Evolutionary conservation across 2,329 filamentous ascomycete species (phyloP).

Genomic region (Claviceps sp.): DNA sequence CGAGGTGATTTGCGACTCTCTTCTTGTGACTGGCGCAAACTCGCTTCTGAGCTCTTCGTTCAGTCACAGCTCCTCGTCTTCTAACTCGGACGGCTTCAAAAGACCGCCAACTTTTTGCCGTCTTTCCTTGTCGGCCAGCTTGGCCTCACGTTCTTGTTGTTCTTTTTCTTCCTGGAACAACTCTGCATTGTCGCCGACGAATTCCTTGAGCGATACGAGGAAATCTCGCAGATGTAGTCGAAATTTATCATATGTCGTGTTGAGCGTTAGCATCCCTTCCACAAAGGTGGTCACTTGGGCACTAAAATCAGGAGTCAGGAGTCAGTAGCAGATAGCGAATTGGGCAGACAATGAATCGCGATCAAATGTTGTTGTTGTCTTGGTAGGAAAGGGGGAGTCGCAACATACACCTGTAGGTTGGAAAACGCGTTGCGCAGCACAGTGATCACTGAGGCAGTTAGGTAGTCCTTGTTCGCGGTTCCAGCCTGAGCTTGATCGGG

Average conservation of each 20-base stretch:
- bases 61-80: conserved; percentile 84
- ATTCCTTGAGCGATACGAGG: conserved; percentile 93
- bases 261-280: conserved; percentile 74
- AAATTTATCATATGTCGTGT: conserved; percentile 85
- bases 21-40: conserved; percentile 29
- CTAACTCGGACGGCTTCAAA: conserved; percentile 93
- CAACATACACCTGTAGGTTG: conserved; percentile 73
- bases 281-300: conserved; percentile 84
- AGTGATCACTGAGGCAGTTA: conserved; percentile 74
- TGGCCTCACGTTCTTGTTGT: conserved; percentile 72
- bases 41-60: conserved; percentile 52
- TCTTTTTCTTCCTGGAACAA: conserved; percentile 91
- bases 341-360: too few relatives aligned
- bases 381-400: neutral
- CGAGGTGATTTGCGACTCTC: conserved; percentile 9
- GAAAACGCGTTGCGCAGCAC: conserved; percentile 83
- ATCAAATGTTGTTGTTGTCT: too few relatives aligned
- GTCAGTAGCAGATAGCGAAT: neutral
- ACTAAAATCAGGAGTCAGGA: conserved; percentile 27
- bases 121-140: conserved; percentile 79
- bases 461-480: conserved; percentile 81
- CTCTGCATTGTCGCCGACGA: conserved; percentile 88
- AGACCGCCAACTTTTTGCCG: conserved; percentile 91
- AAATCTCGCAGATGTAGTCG: conserved; percentile 93
- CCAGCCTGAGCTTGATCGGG: conserved; percentile 70